Conservation (phyloP, 2,329 filamentous ascomycete genomes). For the Lasiodiplodia theobromae region DNA sequence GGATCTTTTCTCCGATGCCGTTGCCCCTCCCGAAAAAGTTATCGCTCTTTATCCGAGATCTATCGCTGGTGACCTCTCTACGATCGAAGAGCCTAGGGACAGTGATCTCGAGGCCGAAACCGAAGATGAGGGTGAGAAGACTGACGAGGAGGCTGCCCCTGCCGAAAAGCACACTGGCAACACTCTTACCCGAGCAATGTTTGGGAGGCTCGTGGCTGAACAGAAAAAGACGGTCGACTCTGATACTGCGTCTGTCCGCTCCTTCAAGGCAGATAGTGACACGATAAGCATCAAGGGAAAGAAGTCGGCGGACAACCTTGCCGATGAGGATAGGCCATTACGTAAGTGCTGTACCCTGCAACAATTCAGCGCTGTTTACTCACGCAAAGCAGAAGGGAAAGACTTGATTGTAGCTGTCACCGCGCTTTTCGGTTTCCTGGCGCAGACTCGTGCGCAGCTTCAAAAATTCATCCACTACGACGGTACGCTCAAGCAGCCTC, state of each 20-base stretch:
- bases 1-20: constrained; percentile 89
- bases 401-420: constrained; percentile 82
- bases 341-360: constrained; percentile 28
- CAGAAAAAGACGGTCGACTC: constrained; percentile 54
- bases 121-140: constrained; percentile 35
- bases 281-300: constrained; percentile 60
- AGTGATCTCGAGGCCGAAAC: constrained; percentile 43
- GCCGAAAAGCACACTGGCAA: constrained; percentile 35
- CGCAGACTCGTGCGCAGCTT: constrained; percentile 75
- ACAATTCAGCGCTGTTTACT: background rate
- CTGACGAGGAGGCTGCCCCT: constrained; percentile 23
- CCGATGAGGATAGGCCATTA: constrained; percentile 55
- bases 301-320: constrained; percentile 49
- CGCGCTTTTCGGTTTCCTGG: constrained; percentile 86
- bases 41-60: constrained; percentile 81
- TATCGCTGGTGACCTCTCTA: constrained; percentile 83
- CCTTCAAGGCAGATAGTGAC: constrained; percentile 65
- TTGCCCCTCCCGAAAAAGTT: constrained; percentile 87
- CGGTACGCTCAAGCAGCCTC: constrained; percentile 64
- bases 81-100: constrained; percentile 60
- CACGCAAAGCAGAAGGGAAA: constrained; percentile 69
- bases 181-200: constrained; percentile 45
- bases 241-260: constrained; percentile 65
- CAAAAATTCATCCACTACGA: constrained; percentile 67
- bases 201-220: constrained; percentile 56